phyloP scores from a whole-genome alignment of 2,329 filamentous ascomycete species.

The Thielaviopsis musarum region DNA sequence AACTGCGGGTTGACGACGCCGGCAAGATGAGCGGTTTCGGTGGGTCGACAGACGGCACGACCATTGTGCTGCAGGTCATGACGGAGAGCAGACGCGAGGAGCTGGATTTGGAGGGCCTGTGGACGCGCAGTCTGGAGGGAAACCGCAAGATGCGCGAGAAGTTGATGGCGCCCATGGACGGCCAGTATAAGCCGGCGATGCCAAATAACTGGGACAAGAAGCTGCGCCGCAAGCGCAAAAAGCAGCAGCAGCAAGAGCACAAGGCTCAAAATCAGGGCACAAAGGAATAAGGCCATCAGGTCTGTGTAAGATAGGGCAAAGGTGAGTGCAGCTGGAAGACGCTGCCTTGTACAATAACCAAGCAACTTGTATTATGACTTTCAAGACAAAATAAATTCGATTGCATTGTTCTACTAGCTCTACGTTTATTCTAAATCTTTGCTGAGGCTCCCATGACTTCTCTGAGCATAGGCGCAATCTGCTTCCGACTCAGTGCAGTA shows the following conservation, averaged over 20 bases:
- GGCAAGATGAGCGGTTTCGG: constrained; percentile 66
- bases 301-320: not conserved
- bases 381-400: no score
- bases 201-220: constrained; percentile 12
- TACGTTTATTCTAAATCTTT: not conserved
- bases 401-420: no score
- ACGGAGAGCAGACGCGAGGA: constrained; percentile 36
- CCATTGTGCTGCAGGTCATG: constrained; percentile 40
- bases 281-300: constrained; percentile 1
- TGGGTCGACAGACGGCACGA: constrained; percentile 24
- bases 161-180: not conserved
- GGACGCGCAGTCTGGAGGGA: constrained; percentile 23
- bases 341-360: not conserved
- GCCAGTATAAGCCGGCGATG: not conserved
- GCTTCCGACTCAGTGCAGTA: constrained; percentile 45
- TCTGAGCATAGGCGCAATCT: constrained; percentile 50
- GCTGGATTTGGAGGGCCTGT: constrained; percentile 35
- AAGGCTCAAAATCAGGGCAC: constrained; percentile 13
- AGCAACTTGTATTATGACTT: not conserved
- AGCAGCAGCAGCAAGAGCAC: constrained; percentile 6
- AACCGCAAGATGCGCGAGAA: constrained; percentile 19
- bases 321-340: not conserved
- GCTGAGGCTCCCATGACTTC: constrained; percentile 19
- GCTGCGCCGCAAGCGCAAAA: constrained; percentile 9
- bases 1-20: constrained; percentile 27